Base-by-base conservation (phyloP, 176 grass and related monocot genomes). In the Themeda triandra region DNA sequence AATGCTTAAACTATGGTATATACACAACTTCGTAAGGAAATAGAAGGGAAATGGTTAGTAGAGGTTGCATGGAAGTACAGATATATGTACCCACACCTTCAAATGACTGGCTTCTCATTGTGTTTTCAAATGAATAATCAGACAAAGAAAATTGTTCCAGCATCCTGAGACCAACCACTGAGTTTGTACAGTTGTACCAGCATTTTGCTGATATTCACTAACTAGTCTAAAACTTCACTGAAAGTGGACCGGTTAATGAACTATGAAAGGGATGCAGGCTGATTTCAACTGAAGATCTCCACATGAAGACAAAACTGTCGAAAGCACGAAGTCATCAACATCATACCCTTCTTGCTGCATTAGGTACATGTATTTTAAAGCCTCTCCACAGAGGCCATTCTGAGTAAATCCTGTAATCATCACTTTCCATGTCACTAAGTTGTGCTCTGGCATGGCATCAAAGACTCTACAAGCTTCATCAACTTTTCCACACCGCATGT, bases 341-440 rank as follows among this genome's bases (percentile, higher is more conserved):
- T 85, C 31, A 21, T 92, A 88, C 3, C 96, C 89, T 73, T 93
- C 87, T 81, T 95, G 80, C 72, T 86, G 87, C 96, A 98, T 98
- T 83, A 68, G 84, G 84, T 87, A 93, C 96, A 98, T 92, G 36
- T 92, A 86, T 69, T 92, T 93, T 8, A 98, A 82, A 54, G 96
- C 96, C 45, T 98, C 96, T 85, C 36, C 59, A 37, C 90, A 80
- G 11, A 77, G 75, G 46, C 93, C 87, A 77, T 98, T 98, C 41
- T 92, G 92, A 23, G 91, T 86, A 89, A 92, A 98, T 56, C 96
- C 96, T 84, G 92, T 84, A 65, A 98, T 73, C 62, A 98, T 92
- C 73, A 95, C 85, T 74, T 95, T 98, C 96, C 96, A 98, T 40
- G 96, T 93, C 53, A 98, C 96, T 56, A 90, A 83, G 69, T 98